Conservation (phyloP, 495 filamentous ascomycete species). For the Terfezia boudieri region DNA sequence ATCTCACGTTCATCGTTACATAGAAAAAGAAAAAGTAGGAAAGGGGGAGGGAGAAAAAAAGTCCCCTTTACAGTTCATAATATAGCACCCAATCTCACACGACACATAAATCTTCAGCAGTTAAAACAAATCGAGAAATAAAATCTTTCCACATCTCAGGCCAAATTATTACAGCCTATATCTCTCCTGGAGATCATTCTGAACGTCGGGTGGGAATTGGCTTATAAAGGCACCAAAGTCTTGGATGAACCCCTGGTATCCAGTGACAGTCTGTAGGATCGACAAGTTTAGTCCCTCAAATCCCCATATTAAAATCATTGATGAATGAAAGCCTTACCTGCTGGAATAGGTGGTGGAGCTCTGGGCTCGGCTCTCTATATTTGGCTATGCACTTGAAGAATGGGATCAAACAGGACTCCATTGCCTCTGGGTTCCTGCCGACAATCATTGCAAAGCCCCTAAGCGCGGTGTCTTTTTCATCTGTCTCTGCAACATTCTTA, state of each 20-base stretch:
- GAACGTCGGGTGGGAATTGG: constrained; percentile 28
- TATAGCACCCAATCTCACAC: too few relatives aligned
- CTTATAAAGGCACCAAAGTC: constrained; percentile 59
- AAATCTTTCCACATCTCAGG: too few relatives aligned
- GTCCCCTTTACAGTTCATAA: too few relatives aligned
- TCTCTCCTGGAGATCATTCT: neutral
- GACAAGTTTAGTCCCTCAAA: neutral
- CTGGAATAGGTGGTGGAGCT: constrained; percentile 25
- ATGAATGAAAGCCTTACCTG: constrained; percentile 25
- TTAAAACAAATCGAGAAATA: too few relatives aligned
- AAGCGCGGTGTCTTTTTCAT: constrained; percentile 87
- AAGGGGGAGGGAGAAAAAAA: too few relatives aligned
- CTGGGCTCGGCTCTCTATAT: constrained; percentile 33
- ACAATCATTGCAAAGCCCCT: constrained; percentile 72
- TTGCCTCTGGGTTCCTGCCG: constrained; percentile 67
- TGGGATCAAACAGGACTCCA: constrained; percentile 61
- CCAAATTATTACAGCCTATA: neutral
- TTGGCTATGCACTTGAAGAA: constrained; percentile 72
- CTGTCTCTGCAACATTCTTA: constrained; percentile 62
- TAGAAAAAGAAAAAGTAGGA: too few relatives aligned
- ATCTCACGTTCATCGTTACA: too few relatives aligned
- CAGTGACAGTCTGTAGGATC: constrained; percentile 43
- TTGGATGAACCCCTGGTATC: constrained; percentile 69
- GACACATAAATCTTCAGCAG: too few relatives aligned
- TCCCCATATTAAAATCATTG: constrained; percentile 9